Percentiles rank a stretch among this genome's conserved stretches.
Evolutionary conservation across 176 grass and related monocot genomes (phyloP).

Genomic region (Bolboschoenus planiculmis): DNA sequence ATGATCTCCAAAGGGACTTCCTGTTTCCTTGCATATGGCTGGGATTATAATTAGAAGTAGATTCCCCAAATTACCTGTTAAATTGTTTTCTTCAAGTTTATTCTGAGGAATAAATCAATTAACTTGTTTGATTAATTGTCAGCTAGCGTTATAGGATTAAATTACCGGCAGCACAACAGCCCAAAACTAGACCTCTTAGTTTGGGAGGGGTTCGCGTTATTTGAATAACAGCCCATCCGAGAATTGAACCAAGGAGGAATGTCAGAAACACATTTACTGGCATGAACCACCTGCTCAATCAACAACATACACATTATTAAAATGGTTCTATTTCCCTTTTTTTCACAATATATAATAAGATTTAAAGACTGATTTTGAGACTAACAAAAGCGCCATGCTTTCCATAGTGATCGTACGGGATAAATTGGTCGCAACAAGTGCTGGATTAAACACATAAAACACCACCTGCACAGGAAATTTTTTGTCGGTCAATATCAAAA

Average conservation of each 20-base stretch:
- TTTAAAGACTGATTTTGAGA: neutral
- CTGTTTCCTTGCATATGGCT: constrained; percentile 84
- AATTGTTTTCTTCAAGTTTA: neutral
- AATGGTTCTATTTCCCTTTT: neutral
- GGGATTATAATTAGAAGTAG: constrained; percentile 84
- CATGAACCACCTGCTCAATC: constrained; percentile 78
- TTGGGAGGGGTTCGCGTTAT: constrained; percentile 48
- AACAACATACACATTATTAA: neutral
- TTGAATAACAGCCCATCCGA: constrained; percentile 56
- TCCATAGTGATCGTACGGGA: constrained; percentile 71
- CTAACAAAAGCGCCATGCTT: constrained; percentile 67
- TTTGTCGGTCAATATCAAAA: neutral
- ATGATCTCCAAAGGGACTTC: constrained; percentile 67
- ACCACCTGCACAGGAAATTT: constrained; percentile 45
- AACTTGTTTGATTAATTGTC: neutral
- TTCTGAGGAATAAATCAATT: neutral
- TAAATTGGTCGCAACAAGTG: constrained; percentile 44
- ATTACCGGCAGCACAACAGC: constrained; percentile 83
- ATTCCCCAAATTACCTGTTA: constrained; percentile 68
- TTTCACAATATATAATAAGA: neutral
- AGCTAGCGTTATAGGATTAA: neutral
- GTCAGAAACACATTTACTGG: constrained; percentile 69
- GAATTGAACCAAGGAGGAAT: constrained; percentile 53
- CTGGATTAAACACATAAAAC: constrained; percentile 83
- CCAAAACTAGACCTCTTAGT: constrained; percentile 67